A percentile compares a stretch with the other conserved stretches of the same genome.
Conservation (phyloP, 2,329 filamentous ascomycete genomes). For the Botrytis elliptica region DNA sequence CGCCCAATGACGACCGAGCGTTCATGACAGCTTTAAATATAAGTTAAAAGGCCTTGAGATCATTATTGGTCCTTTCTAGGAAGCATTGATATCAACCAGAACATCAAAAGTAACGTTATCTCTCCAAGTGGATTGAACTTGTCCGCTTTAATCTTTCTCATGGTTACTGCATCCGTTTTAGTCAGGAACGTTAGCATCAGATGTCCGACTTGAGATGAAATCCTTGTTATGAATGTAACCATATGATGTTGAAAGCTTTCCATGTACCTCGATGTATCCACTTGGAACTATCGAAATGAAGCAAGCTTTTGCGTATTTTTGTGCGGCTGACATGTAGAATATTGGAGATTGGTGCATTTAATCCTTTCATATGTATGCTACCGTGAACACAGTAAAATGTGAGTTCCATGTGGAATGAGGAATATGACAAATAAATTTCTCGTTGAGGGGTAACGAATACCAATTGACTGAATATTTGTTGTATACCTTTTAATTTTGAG, state of each 20-base stretch:
- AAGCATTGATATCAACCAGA: background rate
- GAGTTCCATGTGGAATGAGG: background rate
- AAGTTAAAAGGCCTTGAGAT: background rate
- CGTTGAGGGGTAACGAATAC: background rate
- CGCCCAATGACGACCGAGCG: background rate
- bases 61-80: background rate
- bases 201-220: slow-evolving; percentile 16
- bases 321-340: background rate
- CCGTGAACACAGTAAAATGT: background rate
- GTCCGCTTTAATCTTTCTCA: background rate
- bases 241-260: background rate
- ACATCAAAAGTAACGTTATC: background rate
- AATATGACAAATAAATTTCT: background rate
- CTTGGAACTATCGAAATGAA: slow-evolving; percentile 19
- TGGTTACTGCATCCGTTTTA: background rate
- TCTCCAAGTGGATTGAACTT: background rate
- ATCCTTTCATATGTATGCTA: background rate
- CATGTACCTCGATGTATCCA: background rate
- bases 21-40: background rate
- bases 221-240: slow-evolving; percentile 10
- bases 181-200: slow-evolving; percentile 8
- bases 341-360: background rate
- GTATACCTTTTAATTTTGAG: too few species aligned
- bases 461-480: background rate
- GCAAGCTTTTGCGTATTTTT: slow-evolving; percentile 5